Evolutionary conservation across 805 yeast genomes (phyloP), one percentile per base, ranked within the genome.

Genomic region (Saturnispora quitensis): DNA sequence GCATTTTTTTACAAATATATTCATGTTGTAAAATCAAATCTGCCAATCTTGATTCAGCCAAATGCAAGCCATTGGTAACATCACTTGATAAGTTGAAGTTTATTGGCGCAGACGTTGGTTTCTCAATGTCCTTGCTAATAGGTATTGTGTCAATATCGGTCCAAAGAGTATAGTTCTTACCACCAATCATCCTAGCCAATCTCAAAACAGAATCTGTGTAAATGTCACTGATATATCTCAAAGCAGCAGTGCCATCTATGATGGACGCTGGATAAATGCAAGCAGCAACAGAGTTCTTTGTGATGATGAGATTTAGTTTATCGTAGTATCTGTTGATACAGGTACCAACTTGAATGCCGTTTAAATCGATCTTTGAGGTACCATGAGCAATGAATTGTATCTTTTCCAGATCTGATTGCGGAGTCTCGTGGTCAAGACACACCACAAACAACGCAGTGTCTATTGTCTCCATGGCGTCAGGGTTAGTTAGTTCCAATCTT

Each of bases 291-390:
- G 82, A 73, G 61, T 79, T 79, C 40, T 70, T 67, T 3, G 82
- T 76, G 9, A 79, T 73, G 17, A 79, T 69, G 47, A 79, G 62
- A 59, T 78, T 81, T 50, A 79, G 65, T 58, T 79, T 79, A 61
- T 79, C 84, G 60, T 79, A 79, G 76, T 81, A 78, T 51, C 84
- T 66, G 45, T 78, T 76, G 15, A 80, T 76, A 62, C 84, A 79
- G 5, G 81, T 72, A 25, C 84, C 84, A 22, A 71, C 62, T 62
- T 79, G 84, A 45, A 75, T 65, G 53, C 76, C 78, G 31, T 74
- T 67, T 9, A 70, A 69, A 33, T 74, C 69, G 40, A 77, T 68
- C 31, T 57, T 55, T 1, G 78, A 71, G 8, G 78, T 70, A 22
- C 84, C 84, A 61, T 79, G 82, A 18, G 78, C 70, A 12, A 79